Percentiles rank a stretch among this genome's conserved stretches.
These are phyloP conservation scores for Solanum boliviense DNA, from an alignment of 257 asterid genomes.

Conservation along the genomic window DNA sequence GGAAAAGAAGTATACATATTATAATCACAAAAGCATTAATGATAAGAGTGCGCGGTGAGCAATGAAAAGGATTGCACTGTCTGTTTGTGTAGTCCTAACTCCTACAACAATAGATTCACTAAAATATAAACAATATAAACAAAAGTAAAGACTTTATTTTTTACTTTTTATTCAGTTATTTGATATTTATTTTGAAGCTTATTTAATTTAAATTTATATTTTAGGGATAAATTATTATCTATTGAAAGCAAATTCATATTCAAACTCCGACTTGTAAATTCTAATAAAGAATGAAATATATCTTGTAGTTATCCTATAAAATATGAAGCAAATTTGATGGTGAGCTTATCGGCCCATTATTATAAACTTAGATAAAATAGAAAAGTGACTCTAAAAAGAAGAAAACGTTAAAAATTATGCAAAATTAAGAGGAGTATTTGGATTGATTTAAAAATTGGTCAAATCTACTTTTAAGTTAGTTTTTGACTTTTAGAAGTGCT, in stretches of 20 bases:
- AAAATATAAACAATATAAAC: not conserved
- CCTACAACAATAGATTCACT: not conserved
- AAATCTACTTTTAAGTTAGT: too few relatives aligned
- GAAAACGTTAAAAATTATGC: not conserved
- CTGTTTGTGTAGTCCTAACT: not conserved
- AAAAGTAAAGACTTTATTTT: not conserved
- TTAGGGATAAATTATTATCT: too few relatives aligned
- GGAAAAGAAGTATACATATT: not conserved
- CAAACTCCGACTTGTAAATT: too few relatives aligned
- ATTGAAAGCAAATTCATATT: too few relatives aligned
- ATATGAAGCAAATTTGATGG: not conserved
- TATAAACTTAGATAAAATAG: not conserved
- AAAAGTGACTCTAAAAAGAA: not conserved
- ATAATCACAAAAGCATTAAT: not conserved
- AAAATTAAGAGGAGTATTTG: too few relatives aligned
- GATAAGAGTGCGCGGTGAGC: not conserved
- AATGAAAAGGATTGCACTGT: not conserved
- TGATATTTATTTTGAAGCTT: too few relatives aligned
- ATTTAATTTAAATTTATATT: too few relatives aligned
- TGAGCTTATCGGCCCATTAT: constrained; percentile 3
- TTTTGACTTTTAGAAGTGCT: too few relatives aligned
- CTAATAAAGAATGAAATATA: too few relatives aligned
- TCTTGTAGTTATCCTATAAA: not conserved
- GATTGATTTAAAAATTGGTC: too few relatives aligned
- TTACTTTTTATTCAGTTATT: too few relatives aligned